Conservation (phyloP, 257 asterid species). For the Thymus mandschuricus region DNA sequence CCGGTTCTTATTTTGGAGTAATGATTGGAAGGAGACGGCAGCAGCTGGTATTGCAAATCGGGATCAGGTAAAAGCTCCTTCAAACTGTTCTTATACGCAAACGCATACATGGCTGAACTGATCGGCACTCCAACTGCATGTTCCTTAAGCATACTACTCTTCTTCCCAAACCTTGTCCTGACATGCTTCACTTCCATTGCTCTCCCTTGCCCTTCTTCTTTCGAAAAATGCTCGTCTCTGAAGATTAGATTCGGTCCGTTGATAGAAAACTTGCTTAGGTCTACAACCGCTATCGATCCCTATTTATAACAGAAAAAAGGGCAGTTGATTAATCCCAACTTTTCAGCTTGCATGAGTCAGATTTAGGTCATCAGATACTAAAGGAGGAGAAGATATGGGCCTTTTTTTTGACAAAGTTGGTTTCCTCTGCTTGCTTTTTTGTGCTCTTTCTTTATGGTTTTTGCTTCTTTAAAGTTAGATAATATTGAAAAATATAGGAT, state of each 20-base stretch:
- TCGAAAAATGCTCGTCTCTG: constrained; percentile 12
- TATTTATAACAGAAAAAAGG: constrained; percentile 24
- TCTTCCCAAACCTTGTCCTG: constrained; percentile 30
- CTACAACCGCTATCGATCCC: neutral
- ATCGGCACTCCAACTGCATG: constrained; percentile 45
- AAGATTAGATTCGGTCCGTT: neutral
- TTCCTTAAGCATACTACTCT: constrained; percentile 22
- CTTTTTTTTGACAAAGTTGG: constrained; percentile 27
- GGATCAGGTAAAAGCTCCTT: constrained; percentile 30
- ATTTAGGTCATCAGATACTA: constrained; percentile 24
- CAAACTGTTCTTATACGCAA: constrained; percentile 26
- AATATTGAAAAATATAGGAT: constrained; percentile 1
- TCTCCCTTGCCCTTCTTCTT: neutral
- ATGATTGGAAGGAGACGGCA: constrained; percentile 43
- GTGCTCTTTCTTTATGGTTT: neutral
- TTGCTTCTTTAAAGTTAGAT: constrained; percentile 14
- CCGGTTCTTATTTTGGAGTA: constrained; percentile 39
- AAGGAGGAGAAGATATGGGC: constrained; percentile 16
- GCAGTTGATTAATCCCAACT: neutral
- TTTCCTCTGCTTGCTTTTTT: constrained; percentile 10
- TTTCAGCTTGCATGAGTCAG: constrained; percentile 26
- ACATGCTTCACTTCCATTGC: constrained; percentile 32
- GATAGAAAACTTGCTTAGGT: neutral
- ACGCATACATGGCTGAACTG: constrained; percentile 32
- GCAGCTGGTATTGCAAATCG: constrained; percentile 35